Conservation (phyloP, 2,329 filamentous ascomycete species). For the Penicillium sp. region DNA sequence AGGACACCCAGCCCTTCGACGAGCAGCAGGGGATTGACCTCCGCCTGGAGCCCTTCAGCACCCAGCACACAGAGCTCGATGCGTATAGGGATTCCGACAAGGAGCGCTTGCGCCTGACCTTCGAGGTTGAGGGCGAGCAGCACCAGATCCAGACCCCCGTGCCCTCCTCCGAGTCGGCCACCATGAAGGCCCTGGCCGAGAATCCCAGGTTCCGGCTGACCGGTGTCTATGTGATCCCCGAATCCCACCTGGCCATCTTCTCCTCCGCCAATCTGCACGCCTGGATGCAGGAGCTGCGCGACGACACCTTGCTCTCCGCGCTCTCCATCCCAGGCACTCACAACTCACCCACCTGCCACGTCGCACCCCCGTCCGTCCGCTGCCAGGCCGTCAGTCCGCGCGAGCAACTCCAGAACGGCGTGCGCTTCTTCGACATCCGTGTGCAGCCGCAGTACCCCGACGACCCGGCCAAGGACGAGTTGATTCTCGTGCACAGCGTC, state of each 20-base stretch:
- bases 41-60: conserved; percentile 65
- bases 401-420: conserved; percentile 80
- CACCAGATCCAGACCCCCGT: conserved; percentile 74
- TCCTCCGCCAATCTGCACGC: conserved; percentile 65
- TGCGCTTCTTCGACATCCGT: conserved; percentile 91
- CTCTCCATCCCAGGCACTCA: conserved; percentile 94
- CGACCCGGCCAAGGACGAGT: conserved; percentile 59
- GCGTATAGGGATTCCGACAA: conserved; percentile 55
- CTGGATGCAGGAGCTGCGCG: conserved; percentile 78
- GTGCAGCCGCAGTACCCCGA: conserved; percentile 64
- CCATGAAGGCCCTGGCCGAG: conserved; percentile 57
- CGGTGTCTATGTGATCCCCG: conserved; percentile 60
- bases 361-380: conserved; percentile 84
- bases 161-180: conserved; percentile 56
- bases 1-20: conserved; percentile 59
- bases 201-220: conserved; percentile 59
- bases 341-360: conserved; percentile 83
- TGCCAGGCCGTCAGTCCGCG: conserved; percentile 79
- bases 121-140: conserved; percentile 61
- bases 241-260: conserved; percentile 60
- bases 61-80: conserved; percentile 61
- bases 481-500: conserved; percentile 82
- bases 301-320: conserved; percentile 69
- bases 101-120: conserved; percentile 70
- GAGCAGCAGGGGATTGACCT: conserved; percentile 62